Evolutionary conservation across 352 stramenopile genomes (phyloP).

Genomic region (Saprolegnia diclina): DNA sequence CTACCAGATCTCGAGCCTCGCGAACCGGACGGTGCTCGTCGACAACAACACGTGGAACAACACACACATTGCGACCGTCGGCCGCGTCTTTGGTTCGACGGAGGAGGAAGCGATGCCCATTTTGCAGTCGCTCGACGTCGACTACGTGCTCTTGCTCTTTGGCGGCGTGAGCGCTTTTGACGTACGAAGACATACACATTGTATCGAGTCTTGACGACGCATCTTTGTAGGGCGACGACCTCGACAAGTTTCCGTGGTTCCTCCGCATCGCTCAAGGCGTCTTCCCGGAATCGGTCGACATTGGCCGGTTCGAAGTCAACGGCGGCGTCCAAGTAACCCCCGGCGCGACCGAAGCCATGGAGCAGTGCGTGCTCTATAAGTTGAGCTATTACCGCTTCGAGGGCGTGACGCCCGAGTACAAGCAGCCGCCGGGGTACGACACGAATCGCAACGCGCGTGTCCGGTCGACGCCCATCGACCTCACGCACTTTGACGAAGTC

Average conservation of each 20-base stretch:
- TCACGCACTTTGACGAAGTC: constrained; percentile 85
- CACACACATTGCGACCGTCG: constrained; percentile 93
- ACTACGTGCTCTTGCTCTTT: constrained; percentile 79
- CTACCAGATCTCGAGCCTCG: constrained; percentile 75
- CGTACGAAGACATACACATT: constrained; percentile 2
- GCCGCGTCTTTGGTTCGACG: constrained; percentile 61
- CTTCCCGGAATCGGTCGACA: constrained; percentile 73
- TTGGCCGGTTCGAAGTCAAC: constrained; percentile 77
- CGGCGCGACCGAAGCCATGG: constrained; percentile 69
- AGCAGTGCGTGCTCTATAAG: constrained; percentile 89
- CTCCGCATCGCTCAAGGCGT: constrained; percentile 87
- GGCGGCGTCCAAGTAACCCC: constrained; percentile 63
- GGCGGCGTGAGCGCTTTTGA: constrained; percentile 45
- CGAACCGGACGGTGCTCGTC: constrained; percentile 82
- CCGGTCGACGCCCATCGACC: constrained; percentile 49
- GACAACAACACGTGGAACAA: constrained; percentile 98
- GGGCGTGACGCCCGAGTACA: constrained; percentile 49
- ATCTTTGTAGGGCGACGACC: constrained; percentile 59
- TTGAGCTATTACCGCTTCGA: constrained; percentile 80
- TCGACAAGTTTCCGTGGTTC: constrained; percentile 93
- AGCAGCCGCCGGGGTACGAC: constrained; percentile 65
- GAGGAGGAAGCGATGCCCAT: constrained; percentile 70
- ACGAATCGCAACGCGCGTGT: constrained; percentile 54
- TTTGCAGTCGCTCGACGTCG: constrained; percentile 62
- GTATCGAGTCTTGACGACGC: not conserved